Evolutionary conservation across 768 basidiomycete genomes (phyloP).

Genomic region (Pleurotus citrinopileatus): DNA sequence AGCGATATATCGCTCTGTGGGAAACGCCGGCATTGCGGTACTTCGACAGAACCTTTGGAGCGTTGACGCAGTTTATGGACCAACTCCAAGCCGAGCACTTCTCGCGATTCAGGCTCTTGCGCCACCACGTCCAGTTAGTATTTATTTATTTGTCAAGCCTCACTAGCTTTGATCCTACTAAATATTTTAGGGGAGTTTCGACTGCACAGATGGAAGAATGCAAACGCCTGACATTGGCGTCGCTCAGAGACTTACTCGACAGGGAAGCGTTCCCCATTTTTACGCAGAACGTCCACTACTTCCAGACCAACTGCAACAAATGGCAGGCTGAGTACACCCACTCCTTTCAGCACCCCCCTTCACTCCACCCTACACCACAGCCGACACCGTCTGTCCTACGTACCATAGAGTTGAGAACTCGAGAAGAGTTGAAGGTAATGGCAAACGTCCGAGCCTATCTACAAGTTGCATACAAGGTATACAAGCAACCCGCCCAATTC

Average conservation of each 20-base stretch:
- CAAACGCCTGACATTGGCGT: not conserved
- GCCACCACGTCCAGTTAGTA: constrained; percentile 22
- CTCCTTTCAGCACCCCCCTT: too few relatives aligned
- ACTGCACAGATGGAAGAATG: constrained; percentile 1
- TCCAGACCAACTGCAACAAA: constrained; percentile 13
- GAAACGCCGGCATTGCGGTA: constrained; percentile 23
- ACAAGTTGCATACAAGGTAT: constrained; percentile 54
- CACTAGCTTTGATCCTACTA: not conserved
- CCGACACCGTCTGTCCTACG: not conserved
- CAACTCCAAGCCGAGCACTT: constrained; percentile 24
- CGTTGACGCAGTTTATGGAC: constrained; percentile 15
- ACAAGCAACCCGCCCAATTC: constrained; percentile 3
- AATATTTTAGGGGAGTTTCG: not conserved
- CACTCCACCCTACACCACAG: not conserved
- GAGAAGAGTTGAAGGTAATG: constrained; percentile 49
- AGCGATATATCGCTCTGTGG: constrained; percentile 26
- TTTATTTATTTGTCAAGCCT: not conserved
- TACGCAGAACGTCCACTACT: constrained; percentile 28
- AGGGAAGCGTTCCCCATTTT: constrained; percentile 9
- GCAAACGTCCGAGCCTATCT: constrained; percentile 56
- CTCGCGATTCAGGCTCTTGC: constrained; percentile 25
- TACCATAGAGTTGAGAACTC: not conserved
- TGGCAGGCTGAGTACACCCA: constrained; percentile 18
- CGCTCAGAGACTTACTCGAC: constrained; percentile 8
- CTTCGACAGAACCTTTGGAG: constrained; percentile 23